These are phyloP conservation scores for Phytophthora cactorum DNA, from an alignment of 352 stramenopile species.

Conservation along the genomic window DNA sequence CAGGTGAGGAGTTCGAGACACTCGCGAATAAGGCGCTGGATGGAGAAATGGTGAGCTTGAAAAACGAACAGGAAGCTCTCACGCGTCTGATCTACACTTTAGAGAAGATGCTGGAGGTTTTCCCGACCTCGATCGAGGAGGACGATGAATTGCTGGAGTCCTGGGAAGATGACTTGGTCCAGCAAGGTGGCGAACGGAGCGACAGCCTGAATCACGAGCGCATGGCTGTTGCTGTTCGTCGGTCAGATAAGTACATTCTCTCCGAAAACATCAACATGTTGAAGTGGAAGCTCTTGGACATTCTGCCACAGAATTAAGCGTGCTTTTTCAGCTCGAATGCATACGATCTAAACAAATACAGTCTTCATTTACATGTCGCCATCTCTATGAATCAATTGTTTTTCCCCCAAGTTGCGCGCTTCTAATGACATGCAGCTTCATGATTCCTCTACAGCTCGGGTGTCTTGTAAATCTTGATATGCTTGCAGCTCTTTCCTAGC, in stretches of 20 bases:
- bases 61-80: constrained; percentile 61
- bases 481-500: constrained; percentile 66
- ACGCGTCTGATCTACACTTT: constrained; percentile 68
- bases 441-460: constrained; percentile 38
- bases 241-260: constrained; percentile 71
- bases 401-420: background rate
- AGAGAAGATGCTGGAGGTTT: constrained; percentile 64
- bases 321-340: constrained; percentile 1
- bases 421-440: background rate
- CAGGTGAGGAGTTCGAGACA: constrained; percentile 41
- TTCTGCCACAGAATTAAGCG: constrained; percentile 46
- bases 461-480: constrained; percentile 74
- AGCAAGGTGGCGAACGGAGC: constrained; percentile 27
- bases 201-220: constrained; percentile 44
- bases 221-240: constrained; percentile 63
- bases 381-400: constrained; percentile 13
- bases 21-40: constrained; percentile 53
- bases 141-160: constrained; percentile 45
- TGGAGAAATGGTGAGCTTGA: constrained; percentile 57
- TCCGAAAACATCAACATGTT: constrained; percentile 71
- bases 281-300: constrained; percentile 70
- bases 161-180: constrained; percentile 26
- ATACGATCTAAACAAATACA: constrained; percentile 26
- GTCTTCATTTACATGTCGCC: constrained; percentile 15
- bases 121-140: constrained; percentile 49